Evolutionary conservation across 1,284 basidiomycete genomes (phyloP), one percentile per base, ranked within the genome.

Genomic region (Neotropicomus parvogracilis): DNA sequence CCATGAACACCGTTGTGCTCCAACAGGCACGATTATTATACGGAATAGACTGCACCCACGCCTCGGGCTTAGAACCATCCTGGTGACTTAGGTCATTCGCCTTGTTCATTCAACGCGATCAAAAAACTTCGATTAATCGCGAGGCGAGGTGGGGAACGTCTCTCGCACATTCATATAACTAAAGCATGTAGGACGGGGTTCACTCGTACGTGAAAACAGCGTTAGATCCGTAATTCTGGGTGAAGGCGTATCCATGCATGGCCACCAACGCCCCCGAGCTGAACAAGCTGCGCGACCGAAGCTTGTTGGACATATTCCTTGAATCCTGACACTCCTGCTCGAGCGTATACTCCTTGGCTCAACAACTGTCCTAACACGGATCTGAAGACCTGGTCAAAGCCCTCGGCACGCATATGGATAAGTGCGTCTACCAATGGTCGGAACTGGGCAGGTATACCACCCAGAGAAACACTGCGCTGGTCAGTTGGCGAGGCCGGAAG

Each of bases 241-340:
- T 64, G 60, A 53, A 73, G 58, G 27, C 58, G 38, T 46, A 75
- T 64, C 70, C 72, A 75, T 2, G 59, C 66, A 41, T 55, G 26
- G 13, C 63, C 63, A 31, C 60, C 54, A 29, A 37, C 29, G 11
- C 70, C 73, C 31, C 72, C 73, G 6, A 61, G 50, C 27, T 63
- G 37, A 34, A 77, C 52, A 13, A 75, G 46, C 16, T 55, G 60
- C 6, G 56, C 58, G 31, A 60, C 55, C 31, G 55, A 58, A 21
- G 73, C 60, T 55, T 52, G 50, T 21, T 36, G 44, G 36, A 66
- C 24, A 38, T 72, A 72, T 29, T 63, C 59, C 19, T 52, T 58
- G 48, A 72, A 68, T 14, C 54, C 59, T 3, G 50, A 20, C 17
- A 66, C 66, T 5, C 68, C 68, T 4, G 68, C 66, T 5, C 42